phyloP scores from a whole-genome alignment of 371 early-diverging fungal species.

The Rhizopus stolonifer region DNA sequence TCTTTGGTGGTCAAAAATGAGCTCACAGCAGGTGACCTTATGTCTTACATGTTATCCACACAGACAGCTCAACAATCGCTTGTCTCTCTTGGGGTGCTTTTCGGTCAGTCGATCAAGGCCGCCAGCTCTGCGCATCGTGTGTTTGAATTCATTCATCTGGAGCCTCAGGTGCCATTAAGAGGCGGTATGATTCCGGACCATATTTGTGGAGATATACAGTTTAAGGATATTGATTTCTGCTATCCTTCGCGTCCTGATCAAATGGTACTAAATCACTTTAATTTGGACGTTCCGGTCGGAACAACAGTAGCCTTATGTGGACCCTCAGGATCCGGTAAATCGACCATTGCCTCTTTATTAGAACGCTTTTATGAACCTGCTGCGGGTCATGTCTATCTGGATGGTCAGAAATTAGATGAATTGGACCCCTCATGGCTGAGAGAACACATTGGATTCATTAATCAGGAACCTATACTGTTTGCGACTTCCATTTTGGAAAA shows the following conservation, averaged over 20 bases:
- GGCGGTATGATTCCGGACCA: slow-evolving; percentile 42
- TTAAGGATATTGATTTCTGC: slow-evolving; percentile 64
- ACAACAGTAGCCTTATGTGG: slow-evolving; percentile 69
- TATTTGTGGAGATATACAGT: slow-evolving; percentile 57
- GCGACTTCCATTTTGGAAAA: slow-evolving; percentile 75
- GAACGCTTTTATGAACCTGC: slow-evolving; percentile 70
- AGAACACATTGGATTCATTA: slow-evolving; percentile 67
- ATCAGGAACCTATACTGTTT: slow-evolving; percentile 77
- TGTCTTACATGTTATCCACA: slow-evolving; percentile 77
- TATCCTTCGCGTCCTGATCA: slow-evolving; percentile 70
- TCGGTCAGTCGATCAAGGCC: slow-evolving; percentile 79
- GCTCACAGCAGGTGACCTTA: slow-evolving; percentile 68
- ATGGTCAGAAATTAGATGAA: slow-evolving; percentile 49
- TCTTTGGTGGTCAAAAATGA: slow-evolving; percentile 65
- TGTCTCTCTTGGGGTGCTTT: slow-evolving; percentile 69
- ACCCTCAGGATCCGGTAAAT: slow-evolving; percentile 65
- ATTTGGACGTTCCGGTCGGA: slow-evolving; percentile 62
- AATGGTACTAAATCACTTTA: slow-evolving; percentile 59
- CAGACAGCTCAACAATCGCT: slow-evolving; percentile 77
- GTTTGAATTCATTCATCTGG: slow-evolving; percentile 63
- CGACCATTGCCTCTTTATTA: slow-evolving; percentile 66
- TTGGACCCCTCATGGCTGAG: slow-evolving; percentile 64
- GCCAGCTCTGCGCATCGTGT: slow-evolving; percentile 64
- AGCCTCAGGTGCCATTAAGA: slow-evolving; percentile 45
- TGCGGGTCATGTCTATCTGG: slow-evolving; percentile 56